phyloP scores from a whole-genome alignment of 306 rosid genomes.

The Datisca glomerata region DNA sequence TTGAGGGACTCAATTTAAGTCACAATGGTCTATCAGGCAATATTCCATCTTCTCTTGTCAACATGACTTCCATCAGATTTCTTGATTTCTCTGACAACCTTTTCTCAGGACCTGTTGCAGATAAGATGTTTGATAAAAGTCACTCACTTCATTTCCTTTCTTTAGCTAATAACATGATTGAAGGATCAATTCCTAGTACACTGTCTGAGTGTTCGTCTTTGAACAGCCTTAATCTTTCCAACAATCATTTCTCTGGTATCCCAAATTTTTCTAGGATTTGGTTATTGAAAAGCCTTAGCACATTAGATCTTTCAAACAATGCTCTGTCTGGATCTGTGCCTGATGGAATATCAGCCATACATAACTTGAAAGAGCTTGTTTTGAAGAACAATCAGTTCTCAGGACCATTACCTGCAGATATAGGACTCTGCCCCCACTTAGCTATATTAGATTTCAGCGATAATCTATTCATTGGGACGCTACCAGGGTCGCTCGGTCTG shows the following conservation, averaged over 20 bases:
- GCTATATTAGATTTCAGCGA: constrained; percentile 40
- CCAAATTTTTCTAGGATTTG: constrained; percentile 47
- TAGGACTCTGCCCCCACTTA: constrained; percentile 63
- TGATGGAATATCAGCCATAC: constrained; percentile 51
- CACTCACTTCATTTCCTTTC: constrained; percentile 43
- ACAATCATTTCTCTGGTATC: constrained; percentile 41
- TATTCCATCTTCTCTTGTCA: constrained; percentile 34
- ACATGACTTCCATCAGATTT: constrained; percentile 38
- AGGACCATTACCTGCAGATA: constrained; percentile 54
- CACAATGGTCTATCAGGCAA: constrained; percentile 46
- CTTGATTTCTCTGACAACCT: constrained; percentile 67
- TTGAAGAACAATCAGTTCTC: constrained; percentile 52
- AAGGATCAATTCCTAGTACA: constrained; percentile 52
- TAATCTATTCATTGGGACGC: constrained; percentile 39
- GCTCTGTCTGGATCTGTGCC: constrained; percentile 44
- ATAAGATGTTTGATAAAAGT: constrained; percentile 29
- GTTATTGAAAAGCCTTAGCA: constrained; percentile 49
- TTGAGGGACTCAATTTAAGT: constrained; percentile 53
- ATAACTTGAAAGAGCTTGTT: constrained; percentile 48
- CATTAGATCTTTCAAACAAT: constrained; percentile 69
- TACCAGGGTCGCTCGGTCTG: constrained; percentile 39
- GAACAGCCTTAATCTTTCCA: constrained; percentile 54
- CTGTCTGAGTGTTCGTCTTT: constrained; percentile 39
- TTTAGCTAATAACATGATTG: constrained; percentile 44
- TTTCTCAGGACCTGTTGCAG: constrained; percentile 46